phyloP scores from a whole-genome alignment of 2,329 filamentous ascomycete species.

The Paraphoma sp. region DNA sequence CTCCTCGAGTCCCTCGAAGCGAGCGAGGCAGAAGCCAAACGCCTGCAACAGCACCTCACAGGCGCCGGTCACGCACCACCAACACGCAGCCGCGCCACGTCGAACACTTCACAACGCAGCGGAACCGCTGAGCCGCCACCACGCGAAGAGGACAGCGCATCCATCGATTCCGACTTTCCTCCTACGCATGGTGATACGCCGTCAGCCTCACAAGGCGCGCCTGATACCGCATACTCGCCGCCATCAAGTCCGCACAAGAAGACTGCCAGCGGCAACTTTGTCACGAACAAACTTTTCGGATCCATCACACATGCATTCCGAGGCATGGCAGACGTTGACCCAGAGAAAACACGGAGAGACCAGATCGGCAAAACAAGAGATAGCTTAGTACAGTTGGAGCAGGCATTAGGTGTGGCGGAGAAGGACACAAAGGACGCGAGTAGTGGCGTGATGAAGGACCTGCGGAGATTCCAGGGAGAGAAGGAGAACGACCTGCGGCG shows the following conservation, averaged over 20 bases:
- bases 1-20: slow-evolving; percentile 88
- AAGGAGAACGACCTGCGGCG: slow-evolving; percentile 93
- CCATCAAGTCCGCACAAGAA: slow-evolving; percentile 69
- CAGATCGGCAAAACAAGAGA: slow-evolving; percentile 96
- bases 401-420: slow-evolving; percentile 85
- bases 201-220: slow-evolving; percentile 75
- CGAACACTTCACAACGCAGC: slow-evolving; percentile 57
- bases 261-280: slow-evolving; percentile 79
- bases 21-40: slow-evolving; percentile 89
- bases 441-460: slow-evolving; percentile 82
- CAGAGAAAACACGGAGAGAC: slow-evolving; percentile 88
- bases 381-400: slow-evolving; percentile 80
- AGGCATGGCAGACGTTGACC: slow-evolving; percentile 94
- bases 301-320: slow-evolving; percentile 94
- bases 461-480: slow-evolving; percentile 91
- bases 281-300: slow-evolving; percentile 92
- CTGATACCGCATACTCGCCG: slow-evolving; percentile 45
- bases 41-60: slow-evolving; percentile 91
- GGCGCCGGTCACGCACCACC: slow-evolving; percentile 68
- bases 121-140: slow-evolving; percentile 41
- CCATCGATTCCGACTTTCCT: slow-evolving; percentile 95
- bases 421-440: slow-evolving; percentile 95
- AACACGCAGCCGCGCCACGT: slow-evolving; percentile 73
- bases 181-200: slow-evolving; percentile 78
- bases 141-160: slow-evolving; percentile 77